Conservation (phyloP, 345 rosid genomes). For the Corymbia maculata region DNA sequence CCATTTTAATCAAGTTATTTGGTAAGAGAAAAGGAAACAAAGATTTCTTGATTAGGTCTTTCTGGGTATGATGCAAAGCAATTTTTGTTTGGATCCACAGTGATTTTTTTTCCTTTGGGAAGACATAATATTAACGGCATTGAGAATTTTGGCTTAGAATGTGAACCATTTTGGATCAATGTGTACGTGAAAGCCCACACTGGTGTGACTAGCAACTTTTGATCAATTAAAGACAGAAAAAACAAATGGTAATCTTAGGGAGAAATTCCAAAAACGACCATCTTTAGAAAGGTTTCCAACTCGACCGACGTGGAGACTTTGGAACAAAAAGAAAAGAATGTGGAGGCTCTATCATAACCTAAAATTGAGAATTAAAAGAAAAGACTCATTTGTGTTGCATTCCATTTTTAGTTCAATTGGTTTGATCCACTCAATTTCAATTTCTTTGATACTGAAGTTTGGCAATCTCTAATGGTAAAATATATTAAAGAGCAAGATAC, state of each 20-base stretch:
- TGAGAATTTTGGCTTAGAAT: background rate
- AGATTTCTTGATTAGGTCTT: background rate
- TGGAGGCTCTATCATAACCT: background rate
- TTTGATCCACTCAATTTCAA: background rate
- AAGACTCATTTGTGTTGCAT: background rate
- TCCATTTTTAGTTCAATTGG: background rate
- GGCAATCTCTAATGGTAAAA: background rate
- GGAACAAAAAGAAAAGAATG: background rate
- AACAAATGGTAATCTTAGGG: background rate
- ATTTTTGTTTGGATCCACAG: background rate
- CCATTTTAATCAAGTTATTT: background rate
- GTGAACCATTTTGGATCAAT: background rate
- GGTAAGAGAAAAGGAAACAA: background rate
- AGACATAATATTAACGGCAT: background rate
- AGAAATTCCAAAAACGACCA: background rate
- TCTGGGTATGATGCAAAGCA: background rate
- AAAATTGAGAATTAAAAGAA: background rate
- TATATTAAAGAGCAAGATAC: too few relatives aligned
- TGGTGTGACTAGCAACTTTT: background rate
- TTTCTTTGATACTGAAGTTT: too few relatives aligned
- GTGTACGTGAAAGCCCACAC: too few relatives aligned
- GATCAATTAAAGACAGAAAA: background rate
- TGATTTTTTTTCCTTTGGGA: background rate
- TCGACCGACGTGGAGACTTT: background rate
- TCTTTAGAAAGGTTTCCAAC: background rate